A percentile compares a stretch with the other conserved stretches of the same genome.
Conservation (phyloP, 306 rosid species). For the Ochetophila trinervis region DNA sequence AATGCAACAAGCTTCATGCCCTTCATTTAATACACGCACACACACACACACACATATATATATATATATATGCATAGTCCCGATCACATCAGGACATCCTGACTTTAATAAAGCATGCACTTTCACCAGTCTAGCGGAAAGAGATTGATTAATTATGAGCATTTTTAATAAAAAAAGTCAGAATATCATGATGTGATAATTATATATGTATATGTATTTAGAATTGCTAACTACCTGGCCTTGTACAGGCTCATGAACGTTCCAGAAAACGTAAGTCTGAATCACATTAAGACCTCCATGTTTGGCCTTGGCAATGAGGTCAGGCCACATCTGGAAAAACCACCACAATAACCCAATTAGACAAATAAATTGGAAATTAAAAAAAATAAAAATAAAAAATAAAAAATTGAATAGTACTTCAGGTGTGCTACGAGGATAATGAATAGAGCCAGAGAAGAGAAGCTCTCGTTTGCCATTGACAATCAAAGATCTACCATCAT, state of each 20-base stretch:
- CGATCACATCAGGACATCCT: too few species aligned
- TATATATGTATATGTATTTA: too few species aligned
- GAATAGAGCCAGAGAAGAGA: constrained; percentile 80
- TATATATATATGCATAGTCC: too few species aligned
- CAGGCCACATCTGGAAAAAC: constrained; percentile 73
- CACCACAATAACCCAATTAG: neutral
- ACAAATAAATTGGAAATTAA: neutral
- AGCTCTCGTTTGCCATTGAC: constrained; percentile 65
- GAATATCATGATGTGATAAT: too few species aligned
- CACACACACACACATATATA: too few species aligned
- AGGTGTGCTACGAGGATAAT: constrained; percentile 74
- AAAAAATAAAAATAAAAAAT: neutral
- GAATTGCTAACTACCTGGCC: constrained; percentile 51
- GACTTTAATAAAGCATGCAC: too few species aligned
- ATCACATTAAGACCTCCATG: constrained; percentile 81
- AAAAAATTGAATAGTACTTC: constrained; percentile 34
- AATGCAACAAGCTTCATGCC: too few species aligned
- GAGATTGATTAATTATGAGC: too few species aligned
- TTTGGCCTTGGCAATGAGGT: constrained; percentile 52
- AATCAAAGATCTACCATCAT: constrained; percentile 57
- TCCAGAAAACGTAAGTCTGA: constrained; percentile 94
- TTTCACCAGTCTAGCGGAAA: too few species aligned
- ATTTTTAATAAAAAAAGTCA: too few species aligned
- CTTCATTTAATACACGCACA: too few species aligned
- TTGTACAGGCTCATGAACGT: constrained; percentile 64